Conservation (phyloP, 164 flowering plant species). For the Sextonia rubra region DNA sequence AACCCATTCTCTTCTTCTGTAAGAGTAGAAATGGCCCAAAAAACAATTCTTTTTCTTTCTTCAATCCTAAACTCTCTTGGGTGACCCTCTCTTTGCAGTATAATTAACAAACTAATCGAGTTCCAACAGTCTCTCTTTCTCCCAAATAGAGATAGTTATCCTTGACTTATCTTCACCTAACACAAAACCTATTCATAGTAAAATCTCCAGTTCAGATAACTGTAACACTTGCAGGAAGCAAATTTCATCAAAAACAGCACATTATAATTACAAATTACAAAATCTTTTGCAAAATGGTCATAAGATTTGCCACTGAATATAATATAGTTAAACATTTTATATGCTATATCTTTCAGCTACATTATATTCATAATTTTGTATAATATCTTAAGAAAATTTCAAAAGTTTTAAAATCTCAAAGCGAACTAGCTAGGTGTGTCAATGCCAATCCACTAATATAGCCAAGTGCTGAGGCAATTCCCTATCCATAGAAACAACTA, state of each 20-base stretch:
- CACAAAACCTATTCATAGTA: not conserved
- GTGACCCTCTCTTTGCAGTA: not conserved
- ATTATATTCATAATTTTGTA: too few species aligned
- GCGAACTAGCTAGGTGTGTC: too few species aligned
- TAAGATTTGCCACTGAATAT: too few species aligned
- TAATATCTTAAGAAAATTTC: too few species aligned
- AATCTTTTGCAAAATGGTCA: too few species aligned
- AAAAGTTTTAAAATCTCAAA: too few species aligned
- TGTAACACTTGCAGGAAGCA: not conserved
- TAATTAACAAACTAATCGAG: not conserved
- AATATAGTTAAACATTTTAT: too few species aligned
- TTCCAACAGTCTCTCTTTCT: not conserved
- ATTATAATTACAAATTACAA: not conserved
- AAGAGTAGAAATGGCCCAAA: not conserved
- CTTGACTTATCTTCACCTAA: not conserved
- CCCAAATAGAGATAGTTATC: not conserved
- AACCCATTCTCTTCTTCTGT: too few species aligned
- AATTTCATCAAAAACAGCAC: not conserved
- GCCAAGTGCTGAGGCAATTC: too few species aligned
- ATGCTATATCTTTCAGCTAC: too few species aligned
- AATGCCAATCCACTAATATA: too few species aligned
- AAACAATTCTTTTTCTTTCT: not conserved
- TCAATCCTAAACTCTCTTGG: conserved; percentile 2
- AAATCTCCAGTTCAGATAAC: not conserved
- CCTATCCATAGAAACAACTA: too few species aligned